Conservation (phyloP, 2,329 filamentous ascomycete species). For the Didymella pinodella region DNA sequence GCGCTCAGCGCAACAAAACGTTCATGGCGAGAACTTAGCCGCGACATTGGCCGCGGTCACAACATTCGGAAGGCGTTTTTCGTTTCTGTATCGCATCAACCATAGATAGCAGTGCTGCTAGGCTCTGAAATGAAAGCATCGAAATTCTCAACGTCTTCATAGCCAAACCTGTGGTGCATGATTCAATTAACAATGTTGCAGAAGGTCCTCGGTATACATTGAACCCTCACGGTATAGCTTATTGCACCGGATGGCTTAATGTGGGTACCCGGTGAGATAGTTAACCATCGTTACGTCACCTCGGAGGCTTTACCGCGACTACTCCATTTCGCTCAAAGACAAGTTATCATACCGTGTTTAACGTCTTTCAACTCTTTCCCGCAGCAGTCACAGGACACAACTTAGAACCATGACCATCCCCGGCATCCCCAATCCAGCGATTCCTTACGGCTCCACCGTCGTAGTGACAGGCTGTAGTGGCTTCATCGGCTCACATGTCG, state of each 20-base stretch:
- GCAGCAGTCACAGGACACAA: background rate
- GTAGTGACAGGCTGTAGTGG: constrained; percentile 51
- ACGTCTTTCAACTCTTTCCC: too few relatives aligned
- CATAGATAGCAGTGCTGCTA: constrained; percentile 21
- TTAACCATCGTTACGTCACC: constrained; percentile 15
- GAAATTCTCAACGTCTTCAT: constrained; percentile 1
- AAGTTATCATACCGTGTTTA: too few relatives aligned
- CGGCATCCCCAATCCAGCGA: constrained; percentile 28
- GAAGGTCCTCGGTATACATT: background rate
- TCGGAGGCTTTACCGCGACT: constrained; percentile 12
- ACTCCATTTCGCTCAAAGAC: background rate
- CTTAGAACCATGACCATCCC: background rate
- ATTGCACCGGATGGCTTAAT: background rate
- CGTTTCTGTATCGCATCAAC: constrained; percentile 8
- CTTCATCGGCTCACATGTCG: constrained; percentile 45
- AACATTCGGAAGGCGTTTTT: constrained; percentile 4
- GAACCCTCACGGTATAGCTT: background rate
- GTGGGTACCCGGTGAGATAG: constrained; percentile 8
- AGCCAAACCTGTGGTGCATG: too few relatives aligned
- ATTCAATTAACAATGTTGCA: too few relatives aligned
- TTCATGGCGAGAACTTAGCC: constrained; percentile 18
- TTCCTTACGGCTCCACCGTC: constrained; percentile 38
- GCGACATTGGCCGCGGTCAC: constrained; percentile 12
- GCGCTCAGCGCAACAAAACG: constrained; percentile 31
- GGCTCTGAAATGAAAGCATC: constrained; percentile 19